Evolutionary conservation across 371 early-diverging fungal genomes (phyloP).

Genomic region (Funneliformis caledonium): DNA sequence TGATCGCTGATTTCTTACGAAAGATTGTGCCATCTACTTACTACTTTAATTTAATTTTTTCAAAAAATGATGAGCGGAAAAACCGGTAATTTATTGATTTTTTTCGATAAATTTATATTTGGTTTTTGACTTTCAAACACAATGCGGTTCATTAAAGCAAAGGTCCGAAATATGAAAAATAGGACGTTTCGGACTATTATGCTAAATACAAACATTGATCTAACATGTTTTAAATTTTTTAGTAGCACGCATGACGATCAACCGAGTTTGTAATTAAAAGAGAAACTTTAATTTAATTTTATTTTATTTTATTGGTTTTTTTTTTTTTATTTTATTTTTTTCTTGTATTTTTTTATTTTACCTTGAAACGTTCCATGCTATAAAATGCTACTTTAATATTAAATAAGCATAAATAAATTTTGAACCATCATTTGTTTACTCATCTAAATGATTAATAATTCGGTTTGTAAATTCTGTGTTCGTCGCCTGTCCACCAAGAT

Average conservation of each 20-base stretch:
- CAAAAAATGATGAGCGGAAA: background rate
- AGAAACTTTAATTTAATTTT: no score
- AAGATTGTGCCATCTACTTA: conserved; percentile 7
- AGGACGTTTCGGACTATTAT: background rate
- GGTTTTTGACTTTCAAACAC: background rate
- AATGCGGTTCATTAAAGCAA: background rate
- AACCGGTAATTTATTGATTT: background rate
- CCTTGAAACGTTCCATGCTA: background rate
- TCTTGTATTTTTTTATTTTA: background rate
- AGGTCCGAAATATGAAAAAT: background rate
- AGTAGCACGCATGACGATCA: conserved; percentile 6
- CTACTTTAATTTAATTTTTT: no score
- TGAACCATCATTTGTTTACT: background rate
- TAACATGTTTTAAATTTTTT: background rate
- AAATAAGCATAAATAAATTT: background rate
- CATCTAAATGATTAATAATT: conserved; percentile 73
- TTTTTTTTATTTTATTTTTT: background rate
- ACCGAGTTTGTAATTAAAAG: no score
- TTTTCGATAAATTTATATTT: background rate
- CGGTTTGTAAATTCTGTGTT: conserved; percentile 92
- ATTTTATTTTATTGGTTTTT: no score
- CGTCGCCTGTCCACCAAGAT: conserved; percentile 92
- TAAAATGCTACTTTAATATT: background rate
- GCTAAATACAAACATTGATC: background rate
- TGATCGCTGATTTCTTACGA: conserved; percentile 7